Evolutionary conservation across 768 basidiomycete species (phyloP), one percentile per base, ranked within the genome.

Genomic region (Agaricus sinodeliciosus): DNA sequence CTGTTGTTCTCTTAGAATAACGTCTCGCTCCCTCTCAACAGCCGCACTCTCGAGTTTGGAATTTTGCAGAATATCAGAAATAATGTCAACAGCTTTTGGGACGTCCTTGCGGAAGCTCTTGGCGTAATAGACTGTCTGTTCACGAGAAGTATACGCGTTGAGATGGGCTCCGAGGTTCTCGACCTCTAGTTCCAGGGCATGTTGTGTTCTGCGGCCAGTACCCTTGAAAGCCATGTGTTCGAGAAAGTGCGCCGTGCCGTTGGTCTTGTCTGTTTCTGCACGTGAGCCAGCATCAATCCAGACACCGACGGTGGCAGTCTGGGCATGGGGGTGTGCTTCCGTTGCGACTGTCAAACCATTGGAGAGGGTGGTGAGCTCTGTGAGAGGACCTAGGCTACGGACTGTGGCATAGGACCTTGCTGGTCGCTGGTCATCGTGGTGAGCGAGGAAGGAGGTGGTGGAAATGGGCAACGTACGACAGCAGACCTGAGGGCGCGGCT

Each of bases 171-270:
- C 96, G 52, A 98, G 78, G 72, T 96, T 94, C 75, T 99, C 96
- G 19, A 98, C 95, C 69, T 97, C 94, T 53, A 97, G 81, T 71
- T 98, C 96, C 45, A 99, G 82, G 13, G 82, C 78, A 59, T 92
- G 87, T 69, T 98, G 95, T 28, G 81, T 79, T 55, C 96, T 86
- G 59, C 82, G 81, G 65, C 81, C 80, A 54, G 95, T 99, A 51
- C 96, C 96, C 72, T 94, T 94, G 81, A 95, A 95, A 40, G 93
- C 93, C 93, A 95, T 93, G 64, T 94, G 92, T 70, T 99, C 96
- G 55, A 98, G 82, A 78, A 99, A 99, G 74, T 98, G 96, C 41
- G 96, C 96, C 9, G 93, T 94, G 48, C 96, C 96, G 61, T 87
- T 94, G 37, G 91, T 95, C 71, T 83, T 82, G 73, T 92, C 87